Evolutionary conservation across 73 alveolate species (phyloP), one percentile per base, ranked within the genome.

Genomic region (Loxodes magnus): DNA sequence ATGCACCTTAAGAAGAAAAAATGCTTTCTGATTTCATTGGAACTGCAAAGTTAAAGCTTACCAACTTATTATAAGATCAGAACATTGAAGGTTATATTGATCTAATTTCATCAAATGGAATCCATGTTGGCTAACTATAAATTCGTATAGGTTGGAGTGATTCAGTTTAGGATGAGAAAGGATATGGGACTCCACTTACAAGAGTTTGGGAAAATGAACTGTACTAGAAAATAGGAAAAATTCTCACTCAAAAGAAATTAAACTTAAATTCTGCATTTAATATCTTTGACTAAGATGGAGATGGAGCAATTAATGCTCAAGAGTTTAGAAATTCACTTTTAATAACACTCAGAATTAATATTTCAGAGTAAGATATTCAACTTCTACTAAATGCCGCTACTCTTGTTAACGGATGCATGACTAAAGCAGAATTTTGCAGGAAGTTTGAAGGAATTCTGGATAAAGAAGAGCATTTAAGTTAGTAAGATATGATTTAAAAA

Each of bases 21-120:
- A 89, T 69, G n/a, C 77, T 77, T n/a, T n/a, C n/a, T 38, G 97
- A 83, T 46, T 63, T 82, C 54, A 82, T 87, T 43, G 97, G 97
- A 29, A 67, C 84, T 12, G 79, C 78, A 9, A 60, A 74, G 26
- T 59, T 87, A 20, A 91, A 93, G 15, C 51, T 87, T 43, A 59
- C 34, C 14, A 75, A 68, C 2, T 71, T 87, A 35, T 49, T 77
- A 42, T 57, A 56, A 27, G 83, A 67, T 43, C 61, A 64, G 35
- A 50, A 79, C 44, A 71, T 87, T 14, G 62, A 51, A 41, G 97
- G 87, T 16, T 56, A 60, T 27, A 73, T 71, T 46, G 68, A 71
- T 2, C 64, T 87, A 17, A 66, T 46, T 14, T 78, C 82, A 46
- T 24, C 24, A 20, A 61, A 68, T 16, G 72, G 70, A 19, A 61